Evolutionary conservation across 2,329 filamentous ascomycete species (phyloP), one percentile per base, ranked within the genome.

Genomic region (Colletotrichum limetticola): DNA sequence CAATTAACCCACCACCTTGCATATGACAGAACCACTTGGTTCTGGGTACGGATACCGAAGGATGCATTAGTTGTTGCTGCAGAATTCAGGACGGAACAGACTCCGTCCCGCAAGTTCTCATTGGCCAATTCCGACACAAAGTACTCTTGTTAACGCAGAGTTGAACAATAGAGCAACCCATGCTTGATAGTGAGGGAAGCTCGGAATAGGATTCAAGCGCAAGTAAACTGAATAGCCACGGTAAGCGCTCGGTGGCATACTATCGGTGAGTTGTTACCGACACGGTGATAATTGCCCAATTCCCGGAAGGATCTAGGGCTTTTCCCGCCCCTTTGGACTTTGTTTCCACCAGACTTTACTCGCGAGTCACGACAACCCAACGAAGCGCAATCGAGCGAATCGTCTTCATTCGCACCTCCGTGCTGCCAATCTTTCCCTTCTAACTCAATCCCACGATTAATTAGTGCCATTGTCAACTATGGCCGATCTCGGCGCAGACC

Each of bases 401-500:
- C 26, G 1, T 24, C 19, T 14, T 49, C 37, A 24, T 12, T 19
- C 28, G 5, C 32, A 6, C 57, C 12, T 6, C 55, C 11, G n/a
- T 49, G 42, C 19, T 49, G 42, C 42, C 42, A 49, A 49, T n/a
- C 19, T 49, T 9, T 49, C 42, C 42, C 2, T 3, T 49, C 16
- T 19, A 11, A 19, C 1, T 19, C 37, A 42, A 42, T 42, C 3
- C 37, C 19, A 5, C 46, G 5, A 57, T 30, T 24, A 32, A 11
- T 3, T 2, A 16, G 35, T n/a, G 9, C 4, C 57, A 37, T 46
- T 14, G 28, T 49, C 49, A 52, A 30, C 42, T 3, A 74, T 74
- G 72, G 26, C 68, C 5, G 70, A 72, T 49, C 49, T 69, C 5
- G 65, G 46, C 14, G 64, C 58, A 19, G 30, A 61, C 6, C 52